Conservation (phyloP, 2,329 filamentous ascomycete genomes). For the Xylariaceae sp. region DNA sequence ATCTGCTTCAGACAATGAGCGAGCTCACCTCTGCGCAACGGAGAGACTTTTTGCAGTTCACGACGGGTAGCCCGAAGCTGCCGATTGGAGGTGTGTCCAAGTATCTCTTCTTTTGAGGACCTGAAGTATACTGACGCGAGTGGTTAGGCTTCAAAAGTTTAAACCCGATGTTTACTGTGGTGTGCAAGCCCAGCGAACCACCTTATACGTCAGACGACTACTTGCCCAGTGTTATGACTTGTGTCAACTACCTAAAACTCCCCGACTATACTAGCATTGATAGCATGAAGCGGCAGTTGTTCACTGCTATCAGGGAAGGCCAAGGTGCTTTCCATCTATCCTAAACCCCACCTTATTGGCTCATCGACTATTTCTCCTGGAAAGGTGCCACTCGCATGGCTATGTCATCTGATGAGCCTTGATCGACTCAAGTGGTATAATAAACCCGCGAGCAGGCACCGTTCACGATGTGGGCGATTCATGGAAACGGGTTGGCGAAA, state of each 20-base stretch:
- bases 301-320: slow-evolving; percentile 85
- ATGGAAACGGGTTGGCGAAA: too few species aligned
- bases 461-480: too few species aligned
- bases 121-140: slow-evolving; percentile 28
- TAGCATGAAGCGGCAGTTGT: slow-evolving; percentile 72
- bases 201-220: slow-evolving; percentile 95
- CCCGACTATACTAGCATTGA: slow-evolving; percentile 85
- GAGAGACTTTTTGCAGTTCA: slow-evolving; percentile 94
- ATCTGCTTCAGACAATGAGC: slow-evolving; percentile 92
- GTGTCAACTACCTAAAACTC: slow-evolving; percentile 97
- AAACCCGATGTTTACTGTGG: slow-evolving; percentile 97
- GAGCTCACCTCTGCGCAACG: slow-evolving; percentile 70
- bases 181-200: slow-evolving; percentile 96
- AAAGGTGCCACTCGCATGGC: too few species aligned
- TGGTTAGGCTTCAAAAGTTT: slow-evolving; percentile 84
- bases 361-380: too few species aligned
- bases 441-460: too few species aligned
- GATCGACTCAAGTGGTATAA: too few species aligned
- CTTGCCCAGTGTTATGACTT: slow-evolving; percentile 99
- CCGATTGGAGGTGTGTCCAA: slow-evolving; percentile 82
- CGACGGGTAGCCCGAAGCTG: slow-evolving; percentile 94
- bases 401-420: too few species aligned
- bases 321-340: slow-evolving; percentile 97
- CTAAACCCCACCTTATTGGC: slow-evolving; percentile 40
- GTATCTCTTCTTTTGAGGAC: slow-evolving; percentile 1